Conservation (phyloP, 176 grass and related monocot genomes). For the Stipa capillata region DNA sequence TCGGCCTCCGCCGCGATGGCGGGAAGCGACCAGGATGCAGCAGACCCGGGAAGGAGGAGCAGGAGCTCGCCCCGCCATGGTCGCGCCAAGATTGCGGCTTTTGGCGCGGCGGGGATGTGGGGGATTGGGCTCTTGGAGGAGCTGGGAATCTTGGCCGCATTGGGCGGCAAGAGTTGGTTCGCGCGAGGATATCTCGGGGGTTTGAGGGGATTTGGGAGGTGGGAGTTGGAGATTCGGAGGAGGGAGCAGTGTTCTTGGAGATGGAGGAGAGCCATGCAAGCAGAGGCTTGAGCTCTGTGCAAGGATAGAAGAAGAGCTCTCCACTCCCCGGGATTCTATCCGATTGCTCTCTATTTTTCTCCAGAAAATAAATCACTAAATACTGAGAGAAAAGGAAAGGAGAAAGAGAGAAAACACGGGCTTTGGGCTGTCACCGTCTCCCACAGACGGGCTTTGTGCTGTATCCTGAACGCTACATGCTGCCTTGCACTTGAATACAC, state of each 20-base stretch:
- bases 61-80: slow-evolving; percentile 7
- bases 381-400: neutral
- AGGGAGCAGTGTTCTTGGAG: slow-evolving; percentile 20
- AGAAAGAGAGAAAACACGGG: neutral
- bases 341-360: neutral
- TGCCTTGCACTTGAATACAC: too few relatives aligned
- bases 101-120: neutral
- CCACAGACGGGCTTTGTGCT: too few relatives aligned
- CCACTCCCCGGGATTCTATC: neutral
- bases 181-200: neutral
- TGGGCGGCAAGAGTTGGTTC: neutral
- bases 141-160: neutral
- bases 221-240: slow-evolving; percentile 24
- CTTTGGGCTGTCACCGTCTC: neutral
- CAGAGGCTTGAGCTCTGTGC: slow-evolving; percentile 7
- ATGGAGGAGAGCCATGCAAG: slow-evolving; percentile 51
- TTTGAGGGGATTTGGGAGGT: neutral
- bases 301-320: slow-evolving; percentile 18
- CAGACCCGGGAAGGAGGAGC: slow-evolving; percentile 17
- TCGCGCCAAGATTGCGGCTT: neutral
- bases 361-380: neutral
- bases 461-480: too few relatives aligned
- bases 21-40: slow-evolving; percentile 32
- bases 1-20: slow-evolving; percentile 39
- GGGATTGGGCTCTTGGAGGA: neutral